Evolutionary conservation across 208 protist species (phyloP).

Genomic region (Trypanosoma melophagium): DNA sequence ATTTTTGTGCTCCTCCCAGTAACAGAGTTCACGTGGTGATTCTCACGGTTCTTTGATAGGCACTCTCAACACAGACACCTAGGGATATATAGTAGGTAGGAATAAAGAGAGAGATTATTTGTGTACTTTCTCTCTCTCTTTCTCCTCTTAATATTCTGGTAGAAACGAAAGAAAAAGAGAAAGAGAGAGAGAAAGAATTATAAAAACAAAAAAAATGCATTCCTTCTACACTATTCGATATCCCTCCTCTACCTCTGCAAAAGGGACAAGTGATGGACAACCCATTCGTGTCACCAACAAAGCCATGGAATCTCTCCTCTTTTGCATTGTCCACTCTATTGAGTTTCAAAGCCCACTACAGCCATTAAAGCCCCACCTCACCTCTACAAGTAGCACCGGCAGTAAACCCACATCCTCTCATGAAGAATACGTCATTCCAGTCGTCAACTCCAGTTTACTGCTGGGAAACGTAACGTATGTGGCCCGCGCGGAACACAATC

Average conservation of each 20-base stretch:
- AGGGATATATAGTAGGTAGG: no score
- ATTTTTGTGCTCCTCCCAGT: no score
- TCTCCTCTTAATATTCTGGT: background rate
- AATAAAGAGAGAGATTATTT: background rate
- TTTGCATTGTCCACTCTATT: slow-evolving; percentile 68
- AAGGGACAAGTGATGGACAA: slow-evolving; percentile 15
- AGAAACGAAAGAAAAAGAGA: slow-evolving; percentile 14
- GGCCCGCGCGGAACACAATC: slow-evolving; percentile 23
- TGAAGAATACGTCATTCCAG: slow-evolving; percentile 26
- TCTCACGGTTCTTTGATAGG: background rate
- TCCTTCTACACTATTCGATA: slow-evolving; percentile 37
- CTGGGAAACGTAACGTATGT: slow-evolving; percentile 40
- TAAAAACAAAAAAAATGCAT: slow-evolving; percentile 21
- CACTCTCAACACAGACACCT: no score
- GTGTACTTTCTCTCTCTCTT: slow-evolving; percentile 1
- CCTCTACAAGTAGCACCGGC: background rate
- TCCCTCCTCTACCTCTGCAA: slow-evolving; percentile 23
- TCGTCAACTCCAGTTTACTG: slow-evolving; percentile 23
- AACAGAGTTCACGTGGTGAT: background rate
- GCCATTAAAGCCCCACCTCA: slow-evolving; percentile 12
- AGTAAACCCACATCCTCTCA: background rate
- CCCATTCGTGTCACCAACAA: slow-evolving; percentile 65
- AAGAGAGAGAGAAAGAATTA: slow-evolving; percentile 6
- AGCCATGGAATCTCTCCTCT: slow-evolving; percentile 61
- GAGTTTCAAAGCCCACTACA: slow-evolving; percentile 66